Evolutionary conservation across 2,329 filamentous ascomycete species (phyloP), one percentile per base, ranked within the genome.

Genomic region (Alternaria sp.): DNA sequence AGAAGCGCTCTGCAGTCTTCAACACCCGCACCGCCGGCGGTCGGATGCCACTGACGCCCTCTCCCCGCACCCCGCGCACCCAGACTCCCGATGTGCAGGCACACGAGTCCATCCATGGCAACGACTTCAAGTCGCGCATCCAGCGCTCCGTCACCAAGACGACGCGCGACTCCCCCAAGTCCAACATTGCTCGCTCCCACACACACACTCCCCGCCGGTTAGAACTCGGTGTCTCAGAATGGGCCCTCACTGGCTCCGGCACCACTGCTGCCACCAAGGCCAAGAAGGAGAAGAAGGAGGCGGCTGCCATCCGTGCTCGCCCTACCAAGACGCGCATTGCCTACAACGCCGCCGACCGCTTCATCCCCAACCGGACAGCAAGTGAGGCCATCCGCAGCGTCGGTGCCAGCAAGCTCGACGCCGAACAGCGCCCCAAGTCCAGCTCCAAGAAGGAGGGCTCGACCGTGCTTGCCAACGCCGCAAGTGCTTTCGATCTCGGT

Each of bases 1-100:
- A 97, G 87, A 96, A 92, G 87, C 95, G 97, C 82, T 90, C 92
- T 83, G 93, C 94, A 64, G 88, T 97, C 76, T 97, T 98, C 85
- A 94, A 91, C 72, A 89, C 92, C 72, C 94, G 94, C 80, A 96
- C 94, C 79, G 96, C 94, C 81, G 94, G 95, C 83, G 94, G 94
- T 80, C 93, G 96, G 67, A 94, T 97, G 87, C 94, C 96, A 73
- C 85, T 99, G 78, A 97, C 95, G 5, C 95, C 96, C 30, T 98
- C 95, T 61, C 96, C 96, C 62, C 88, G 89, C 23, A 85, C 86
- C 37, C 81, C 81, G 65, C 85, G 83, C 54, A 87, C 89, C 61
- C 75, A 79, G 71, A 76, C 72, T 64, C 70, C 73, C 50, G 78
- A 80, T 86, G 80, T 82, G 82, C 78, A 81, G 80, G 76, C 81